Base-by-base conservation (phyloP, 2,329 filamentous ascomycete species). In the Nemania sp. region DNA sequence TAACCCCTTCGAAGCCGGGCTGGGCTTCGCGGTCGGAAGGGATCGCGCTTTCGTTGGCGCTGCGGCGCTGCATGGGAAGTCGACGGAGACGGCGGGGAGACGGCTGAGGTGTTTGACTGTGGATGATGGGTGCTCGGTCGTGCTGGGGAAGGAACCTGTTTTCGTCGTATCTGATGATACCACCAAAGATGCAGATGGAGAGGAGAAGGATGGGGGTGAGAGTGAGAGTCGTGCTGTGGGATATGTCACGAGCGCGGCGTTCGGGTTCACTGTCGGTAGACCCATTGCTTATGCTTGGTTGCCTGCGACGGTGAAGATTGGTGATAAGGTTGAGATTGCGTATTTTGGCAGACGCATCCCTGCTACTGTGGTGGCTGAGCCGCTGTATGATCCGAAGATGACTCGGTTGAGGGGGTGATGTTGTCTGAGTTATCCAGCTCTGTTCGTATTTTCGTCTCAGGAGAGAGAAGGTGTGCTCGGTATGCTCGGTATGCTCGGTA, bases 11-110 rank as follows among this genome's bases (percentile, higher is more conserved):
- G 57, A 60, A 30, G 36, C 52, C 22, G 57, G 54, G 2, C 51
- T 60, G 19, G 54, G 50, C 28, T 60, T 60, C 41, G 57, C 57
- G 9, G 44, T 60, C 37, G 58, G 58, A 52, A 24, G 48, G 11
- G 57, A 60, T 23, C 57, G 55, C 45, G 47, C 50, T 12, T 60
- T 60, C 49, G 51, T 60, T 22, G 57, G 57, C n/a, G 58, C 52
- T 37, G 12, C 50, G 9, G 57, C 54, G 34, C 51, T 60, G 6
- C 45, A 42, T 22, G 55, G 39, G 2, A 54, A 51, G 15, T 52
- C 51, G 3, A 54, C 49, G 48, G 41, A 49, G 28, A 54, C 51
- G 8, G 41, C 39, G 0, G 15, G 41, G 1, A 15, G 54, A 19
- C 47, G 33, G 9, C 36, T 60, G 11, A 34, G 48, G 15, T 55